Percentiles rank a stretch among this genome's conserved stretches.
These are phyloP conservation scores for Penicillium brasilianum DNA, from an alignment of 2,329 filamentous ascomycete species.

Conservation along the genomic window DNA sequence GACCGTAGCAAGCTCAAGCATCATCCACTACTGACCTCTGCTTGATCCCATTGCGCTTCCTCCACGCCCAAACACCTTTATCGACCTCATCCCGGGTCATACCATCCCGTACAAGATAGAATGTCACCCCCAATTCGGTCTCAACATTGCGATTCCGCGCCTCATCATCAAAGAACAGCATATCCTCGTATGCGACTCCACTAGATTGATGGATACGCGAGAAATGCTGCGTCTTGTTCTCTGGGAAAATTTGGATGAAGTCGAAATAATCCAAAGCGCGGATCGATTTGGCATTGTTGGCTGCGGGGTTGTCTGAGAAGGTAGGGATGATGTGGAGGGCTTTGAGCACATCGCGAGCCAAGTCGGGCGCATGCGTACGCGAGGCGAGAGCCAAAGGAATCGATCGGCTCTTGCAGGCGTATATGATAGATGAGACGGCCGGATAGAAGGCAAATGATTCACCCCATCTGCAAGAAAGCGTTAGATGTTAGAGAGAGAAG, in stretches of 20 bases:
- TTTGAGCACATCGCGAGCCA: constrained; percentile 80
- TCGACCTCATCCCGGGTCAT: constrained; percentile 79
- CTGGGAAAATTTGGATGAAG: constrained; percentile 68
- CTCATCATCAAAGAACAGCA: constrained; percentile 97
- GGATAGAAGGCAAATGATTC: constrained; percentile 73
- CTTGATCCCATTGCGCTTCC: constrained; percentile 67
- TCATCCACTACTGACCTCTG: constrained; percentile 19
- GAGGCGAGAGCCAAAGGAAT: constrained; percentile 75
- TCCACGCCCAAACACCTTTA: constrained; percentile 79
- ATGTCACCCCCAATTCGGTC: constrained; percentile 74
- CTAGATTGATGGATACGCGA: constrained; percentile 72
- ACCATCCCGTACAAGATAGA: constrained; percentile 81
- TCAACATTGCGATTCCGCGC: constrained; percentile 81
- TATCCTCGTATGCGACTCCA: constrained; percentile 75
- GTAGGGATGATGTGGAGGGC: constrained; percentile 66
- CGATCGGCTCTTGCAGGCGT: constrained; percentile 60
- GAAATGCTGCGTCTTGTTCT: constrained; percentile 86
- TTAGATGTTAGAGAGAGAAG: constrained; percentile 4
- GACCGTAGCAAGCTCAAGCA: neutral
- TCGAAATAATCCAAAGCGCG: constrained; percentile 60
- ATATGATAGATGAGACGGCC: constrained; percentile 70
- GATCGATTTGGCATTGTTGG: constrained; percentile 54
- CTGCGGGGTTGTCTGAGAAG: constrained; percentile 46
- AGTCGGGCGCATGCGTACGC: constrained; percentile 76
- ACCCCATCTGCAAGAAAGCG: constrained; percentile 51